Base-by-base conservation (phyloP, 345 rosid genomes). In the Boechera stricta region DNA sequence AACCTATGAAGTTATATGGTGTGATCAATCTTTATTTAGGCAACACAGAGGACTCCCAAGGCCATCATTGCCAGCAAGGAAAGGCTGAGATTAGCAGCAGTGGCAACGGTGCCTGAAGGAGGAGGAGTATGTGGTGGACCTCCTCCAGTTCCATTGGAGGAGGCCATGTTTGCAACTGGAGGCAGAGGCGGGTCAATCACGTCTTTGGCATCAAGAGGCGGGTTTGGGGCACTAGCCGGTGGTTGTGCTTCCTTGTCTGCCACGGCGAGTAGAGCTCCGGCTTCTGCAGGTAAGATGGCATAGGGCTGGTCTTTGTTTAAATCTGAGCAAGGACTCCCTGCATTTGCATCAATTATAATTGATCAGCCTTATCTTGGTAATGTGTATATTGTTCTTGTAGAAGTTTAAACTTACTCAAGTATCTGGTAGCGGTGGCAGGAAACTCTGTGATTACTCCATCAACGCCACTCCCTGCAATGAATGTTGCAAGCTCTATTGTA, bases 151-250 rank as follows among this genome's bases (percentile, higher is more conserved):
- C 18, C 64, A 16, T 38, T 18, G 0, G 79, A 4, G 7, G 81
- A 6, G 12, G 74, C 39, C n/a, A 36, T 29, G 26, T 62, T 56
- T 16, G 79, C 47, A 39, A 87, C 89, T 1, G 91, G 82, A 3
- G 98, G 97, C 28, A 93, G 77, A 42, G 98, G 97, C 4, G 98
- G 95, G 58, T 88, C 91, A n/a, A 83, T 83, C 15, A 89, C 70
- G 57, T 91, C 89, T 5, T 67, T 75, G 31, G 83, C 77, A 0
- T 67, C 77, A 11, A 91, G 87, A 11, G 80, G 39, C 24, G 92
- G 93, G 18, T 48, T 64, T 0, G 89, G 93, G 6, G 86, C 84
- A 13, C 10, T 35, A 36, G 79, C 80, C 1, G 85, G 84, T 42
- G 84, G 59, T 64, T 42, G 77, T 36, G 65, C 77, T 44, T 44